Conservation (phyloP, 2,329 filamentous ascomycete species). For the Monosporascus sp. region DNA sequence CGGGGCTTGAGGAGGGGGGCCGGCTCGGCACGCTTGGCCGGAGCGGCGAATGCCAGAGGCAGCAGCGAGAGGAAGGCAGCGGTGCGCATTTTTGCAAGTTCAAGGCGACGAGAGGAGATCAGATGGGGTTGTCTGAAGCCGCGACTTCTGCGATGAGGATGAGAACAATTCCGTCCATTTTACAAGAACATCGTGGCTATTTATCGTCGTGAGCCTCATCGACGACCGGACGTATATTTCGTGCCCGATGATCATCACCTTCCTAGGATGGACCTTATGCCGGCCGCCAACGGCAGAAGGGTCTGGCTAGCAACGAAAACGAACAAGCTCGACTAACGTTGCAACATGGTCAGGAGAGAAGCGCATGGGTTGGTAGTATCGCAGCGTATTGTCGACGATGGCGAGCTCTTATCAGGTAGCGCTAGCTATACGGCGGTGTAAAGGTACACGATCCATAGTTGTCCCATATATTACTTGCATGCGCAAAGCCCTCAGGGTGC, state of each 20-base stretch:
- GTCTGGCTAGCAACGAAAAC: not conserved
- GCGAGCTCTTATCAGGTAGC: not conserved
- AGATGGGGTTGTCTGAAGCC: not conserved
- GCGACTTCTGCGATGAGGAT: not conserved
- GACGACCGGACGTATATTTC: not conserved
- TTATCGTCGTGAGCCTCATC: not conserved
- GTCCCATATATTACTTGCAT: not conserved
- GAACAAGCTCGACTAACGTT: not conserved
- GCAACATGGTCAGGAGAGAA: not conserved
- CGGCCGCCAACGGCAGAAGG: not conserved
- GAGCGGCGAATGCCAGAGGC: conserved; percentile 25
- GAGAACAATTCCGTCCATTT: not conserved
- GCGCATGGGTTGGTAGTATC: not conserved
- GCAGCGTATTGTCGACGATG: not conserved
- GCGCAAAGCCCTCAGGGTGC: not conserved
- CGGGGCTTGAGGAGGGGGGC: conserved; percentile 25
- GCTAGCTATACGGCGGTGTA: not conserved
- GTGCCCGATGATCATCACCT: not conserved
- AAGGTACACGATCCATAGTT: not conserved
- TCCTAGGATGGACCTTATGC: not conserved
- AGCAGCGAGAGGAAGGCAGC: conserved; percentile 18
- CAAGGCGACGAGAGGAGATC: conserved; percentile 4
- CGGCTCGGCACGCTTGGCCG: conserved; percentile 24
- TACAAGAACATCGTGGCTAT: not conserved
- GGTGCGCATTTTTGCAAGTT: conserved; percentile 20